These are phyloP conservation scores for Aphanomyces euteiches DNA, from an alignment of 352 stramenopile species.

Conservation along the genomic window DNA sequence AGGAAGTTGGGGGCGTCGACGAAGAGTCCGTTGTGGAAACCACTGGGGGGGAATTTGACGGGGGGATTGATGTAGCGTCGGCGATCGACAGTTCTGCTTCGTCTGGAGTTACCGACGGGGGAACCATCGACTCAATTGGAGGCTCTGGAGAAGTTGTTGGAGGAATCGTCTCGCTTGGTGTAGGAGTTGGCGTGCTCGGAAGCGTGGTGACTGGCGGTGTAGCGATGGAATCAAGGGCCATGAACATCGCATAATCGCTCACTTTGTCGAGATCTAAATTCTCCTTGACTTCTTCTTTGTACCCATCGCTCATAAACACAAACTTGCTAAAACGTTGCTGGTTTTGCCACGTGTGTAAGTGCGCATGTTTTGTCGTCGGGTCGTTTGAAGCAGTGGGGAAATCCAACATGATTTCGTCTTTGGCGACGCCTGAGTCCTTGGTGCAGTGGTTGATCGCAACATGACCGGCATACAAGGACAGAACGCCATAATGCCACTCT, in stretches of 20 bases:
- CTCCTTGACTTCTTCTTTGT: not conserved
- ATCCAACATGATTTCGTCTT: slow-evolving; percentile 12
- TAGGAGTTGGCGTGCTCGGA: too few species aligned
- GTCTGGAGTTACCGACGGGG: too few species aligned
- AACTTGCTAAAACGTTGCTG: slow-evolving; percentile 3
- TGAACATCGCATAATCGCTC: slow-evolving; percentile 26
- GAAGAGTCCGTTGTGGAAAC: too few species aligned
- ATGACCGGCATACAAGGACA: slow-evolving; percentile 14
- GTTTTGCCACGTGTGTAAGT: slow-evolving; percentile 23
- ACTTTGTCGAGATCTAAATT: slow-evolving; percentile 10
- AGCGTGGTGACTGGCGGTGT: not conserved
- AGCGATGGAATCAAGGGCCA: slow-evolving; percentile 15
- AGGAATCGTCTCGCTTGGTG: too few species aligned
- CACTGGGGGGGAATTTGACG: too few species aligned
- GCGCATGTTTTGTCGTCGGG: not conserved
- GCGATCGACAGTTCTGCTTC: too few species aligned
- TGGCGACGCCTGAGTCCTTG: not conserved
- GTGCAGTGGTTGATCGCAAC: slow-evolving; percentile 27
- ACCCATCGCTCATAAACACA: slow-evolving; percentile 2
- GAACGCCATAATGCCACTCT: slow-evolving; percentile 21
- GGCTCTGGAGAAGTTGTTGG: too few species aligned
- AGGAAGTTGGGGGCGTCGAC: too few species aligned
- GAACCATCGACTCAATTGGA: too few species aligned
- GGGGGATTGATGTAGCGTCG: too few species aligned
- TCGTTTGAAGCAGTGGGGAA: not conserved